Evolutionary conservation across 2,329 filamentous ascomycete genomes (phyloP), one percentile per base, ranked within the genome.

Genomic region (Blumeria graminis): DNA sequence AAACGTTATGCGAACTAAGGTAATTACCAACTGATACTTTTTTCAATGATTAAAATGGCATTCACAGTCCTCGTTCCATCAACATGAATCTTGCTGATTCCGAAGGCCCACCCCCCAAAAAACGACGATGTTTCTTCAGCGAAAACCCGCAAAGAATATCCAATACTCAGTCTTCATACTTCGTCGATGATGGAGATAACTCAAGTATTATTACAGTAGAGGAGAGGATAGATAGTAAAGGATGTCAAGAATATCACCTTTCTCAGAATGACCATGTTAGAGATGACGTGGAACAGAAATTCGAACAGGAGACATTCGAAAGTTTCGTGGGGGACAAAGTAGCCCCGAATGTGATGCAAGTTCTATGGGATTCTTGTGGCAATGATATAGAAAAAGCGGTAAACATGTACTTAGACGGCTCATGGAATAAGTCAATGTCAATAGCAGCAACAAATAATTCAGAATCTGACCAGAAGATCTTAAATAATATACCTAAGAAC

Each of bases 371-470:
- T 8, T 71, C 72, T 46, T 81, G 78, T 56, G 74, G 74, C 28
- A 69, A 76, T 56, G 72, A 80, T 59, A 70, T 83, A 14, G 76
- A 82, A 62, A 71, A 73, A 58, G 80, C 80, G 6, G 75, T 82
- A 57, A 82, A 82, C 58, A 82, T 82, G 76, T 84, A 81, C 63
- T 77, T 82, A 59, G 81, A 84, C 59, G 80, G 79, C 18, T 82
- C 80, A 4, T 83, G 80, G 74, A 79, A 77, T 55, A 60, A 56
- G 22, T 38, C 56, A 38, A 41, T 59, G 13, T 36, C 48, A 36
- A 8, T 56, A 39, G 38, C 35, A 38, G 22, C 22, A 41, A n/a
- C 14, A 6, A 22, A 41, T 5, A 54, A 39, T 8, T 39, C 14
- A 39, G 14, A 54, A 39, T 22, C 32, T n/a, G 10, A 7, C 3